Base-by-base conservation (phyloP, 148 eudicot genomes). In the Simmondsia chinensis region DNA sequence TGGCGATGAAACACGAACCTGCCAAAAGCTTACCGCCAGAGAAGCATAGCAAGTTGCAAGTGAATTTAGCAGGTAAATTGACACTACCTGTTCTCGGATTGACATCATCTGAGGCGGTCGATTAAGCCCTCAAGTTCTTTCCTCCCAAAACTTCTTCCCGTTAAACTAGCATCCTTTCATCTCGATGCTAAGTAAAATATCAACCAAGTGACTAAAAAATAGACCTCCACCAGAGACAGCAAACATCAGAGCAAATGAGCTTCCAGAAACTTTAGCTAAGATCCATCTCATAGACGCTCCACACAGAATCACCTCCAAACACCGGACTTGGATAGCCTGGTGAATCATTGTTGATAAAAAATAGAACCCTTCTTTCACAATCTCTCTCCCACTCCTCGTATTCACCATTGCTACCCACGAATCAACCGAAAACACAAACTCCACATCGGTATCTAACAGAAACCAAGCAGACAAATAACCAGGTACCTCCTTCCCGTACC, bases 201-300 rank as follows among this genome's bases (percentile, higher is more conserved):
- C 65, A 89, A 52, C 95, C 97, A 85, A 10, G 75, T 80, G 42
- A 89, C 87, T 84, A 79, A 81, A 47, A 84, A 89, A 70, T 75
- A 84, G 21, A 89, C 87, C 68, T 89, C 95, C 50, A 79, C 59
- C 36, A 70, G 31, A 1, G 85, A 76, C 63, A 73, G 95, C 30
- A 81, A n/a, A 60, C 39, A 75, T 35, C 11, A 71, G 30, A 13
- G 79, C 70, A 60, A 75, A 33, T 6, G 71, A 46, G 20, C 65
- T 75, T 33, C 97, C 87, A 29, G 65, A 68, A 5, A 70, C 27
- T 22, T 48, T 52, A 43, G 75, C 60, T 51, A 88, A 52, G 51
- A 58, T 50, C 87, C 82, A 76, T 44, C 80, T 73, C 40, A 61
- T 54, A 46, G 71, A 61, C 10, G 83, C 67, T 26, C 97, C 97